Conservation (phyloP, 129 eudicot genomes). For the Tanacetum coccineum region DNA sequence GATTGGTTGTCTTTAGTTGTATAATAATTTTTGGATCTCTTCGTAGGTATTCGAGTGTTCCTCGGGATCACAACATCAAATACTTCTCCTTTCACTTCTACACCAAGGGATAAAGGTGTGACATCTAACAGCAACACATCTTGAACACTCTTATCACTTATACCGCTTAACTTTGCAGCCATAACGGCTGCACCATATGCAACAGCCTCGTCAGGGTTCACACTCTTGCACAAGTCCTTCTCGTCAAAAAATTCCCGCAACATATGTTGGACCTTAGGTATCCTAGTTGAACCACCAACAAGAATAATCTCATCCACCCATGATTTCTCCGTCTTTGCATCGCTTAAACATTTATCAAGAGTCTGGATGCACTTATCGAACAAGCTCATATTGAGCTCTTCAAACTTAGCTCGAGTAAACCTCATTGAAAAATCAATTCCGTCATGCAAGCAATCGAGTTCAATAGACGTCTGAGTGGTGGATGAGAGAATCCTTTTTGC, state of each 20-base stretch:
- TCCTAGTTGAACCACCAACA: constrained; percentile 21
- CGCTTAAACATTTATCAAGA: constrained; percentile 7
- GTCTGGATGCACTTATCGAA: constrained; percentile 5
- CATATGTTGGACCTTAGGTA: constrained; percentile 16
- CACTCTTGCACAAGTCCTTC: constrained; percentile 10
- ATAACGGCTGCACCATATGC: constrained; percentile 15
- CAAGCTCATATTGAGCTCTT: constrained; percentile 5
- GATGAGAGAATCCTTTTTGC: constrained; percentile 16
- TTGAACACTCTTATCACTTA: not conserved
- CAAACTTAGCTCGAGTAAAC: constrained; percentile 22
- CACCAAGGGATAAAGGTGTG: constrained; percentile 20
- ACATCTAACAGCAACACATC: not conserved
- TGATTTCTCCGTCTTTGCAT: constrained; percentile 5
- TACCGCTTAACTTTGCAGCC: constrained; percentile 13
- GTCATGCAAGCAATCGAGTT: constrained; percentile 15
- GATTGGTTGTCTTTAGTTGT: constrained; percentile 10
- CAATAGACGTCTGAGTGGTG: constrained; percentile 9
- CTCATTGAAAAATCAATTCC: constrained; percentile 11
- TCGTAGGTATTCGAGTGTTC: constrained; percentile 17
- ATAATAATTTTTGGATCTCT: not conserved
- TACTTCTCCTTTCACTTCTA: not conserved
- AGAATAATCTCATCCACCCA: constrained; percentile 5
- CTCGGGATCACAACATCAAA: constrained; percentile 1
- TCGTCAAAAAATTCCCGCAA: constrained; percentile 2
- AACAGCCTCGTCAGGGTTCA: constrained; percentile 23